phyloP scores from a whole-genome alignment of 805 yeast species.

The Lachancea meyersii region DNA sequence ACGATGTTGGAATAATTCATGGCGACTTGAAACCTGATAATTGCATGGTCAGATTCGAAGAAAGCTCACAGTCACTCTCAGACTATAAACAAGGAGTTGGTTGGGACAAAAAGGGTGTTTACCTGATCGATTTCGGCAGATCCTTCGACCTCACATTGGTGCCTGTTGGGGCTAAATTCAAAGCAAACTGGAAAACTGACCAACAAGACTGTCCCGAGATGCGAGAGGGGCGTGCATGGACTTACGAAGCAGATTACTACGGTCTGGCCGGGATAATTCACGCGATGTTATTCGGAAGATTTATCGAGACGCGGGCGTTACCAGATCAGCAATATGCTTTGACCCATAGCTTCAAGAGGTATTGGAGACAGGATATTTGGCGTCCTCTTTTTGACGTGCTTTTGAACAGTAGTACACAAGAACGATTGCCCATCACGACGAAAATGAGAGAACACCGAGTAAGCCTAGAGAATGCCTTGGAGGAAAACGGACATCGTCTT shows the following conservation, averaged over 20 bases:
- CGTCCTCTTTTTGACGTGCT: constrained; percentile 52
- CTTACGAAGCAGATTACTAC: constrained; percentile 73
- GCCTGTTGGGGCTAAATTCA: constrained; percentile 45
- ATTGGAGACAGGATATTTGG: constrained; percentile 77
- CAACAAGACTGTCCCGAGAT: constrained; percentile 70
- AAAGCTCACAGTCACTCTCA: constrained; percentile 16
- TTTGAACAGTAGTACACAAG: constrained; percentile 47
- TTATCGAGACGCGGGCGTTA: constrained; percentile 41
- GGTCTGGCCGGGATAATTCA: constrained; percentile 76
- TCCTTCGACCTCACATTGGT: constrained; percentile 64
- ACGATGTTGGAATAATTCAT: constrained; percentile 61
- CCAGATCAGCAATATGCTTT: constrained; percentile 34
- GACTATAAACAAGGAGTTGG: constrained; percentile 36
- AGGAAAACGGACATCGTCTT: constrained; percentile 23
- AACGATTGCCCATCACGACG: constrained; percentile 38
- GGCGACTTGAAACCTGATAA: constrained; percentile 85
- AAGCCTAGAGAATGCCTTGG: constrained; percentile 10
- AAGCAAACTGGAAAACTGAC: constrained; percentile 54
- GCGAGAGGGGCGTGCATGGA: constrained; percentile 57
- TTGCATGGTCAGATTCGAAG: constrained; percentile 61
- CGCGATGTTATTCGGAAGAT: constrained; percentile 62
- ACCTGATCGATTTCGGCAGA: constrained; percentile 75
- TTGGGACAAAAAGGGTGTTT: constrained; percentile 50
- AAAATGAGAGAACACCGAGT: constrained; percentile 33
- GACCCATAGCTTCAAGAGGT: constrained; percentile 50